Evolutionary conservation across 179 eudicot genomes (phyloP).

Genomic region (Heliamphora pulchella): DNA sequence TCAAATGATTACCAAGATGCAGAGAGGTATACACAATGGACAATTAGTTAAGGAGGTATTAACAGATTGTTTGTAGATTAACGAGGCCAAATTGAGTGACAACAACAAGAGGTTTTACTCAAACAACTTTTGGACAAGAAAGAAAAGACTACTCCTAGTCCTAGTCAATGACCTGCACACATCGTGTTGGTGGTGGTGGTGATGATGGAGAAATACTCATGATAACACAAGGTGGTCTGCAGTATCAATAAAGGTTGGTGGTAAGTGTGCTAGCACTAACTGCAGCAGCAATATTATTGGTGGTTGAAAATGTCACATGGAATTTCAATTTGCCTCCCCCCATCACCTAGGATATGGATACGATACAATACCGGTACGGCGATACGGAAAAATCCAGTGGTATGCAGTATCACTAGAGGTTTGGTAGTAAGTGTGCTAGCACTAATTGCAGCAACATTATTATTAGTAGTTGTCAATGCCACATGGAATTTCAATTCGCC

Average conservation of each 20-base stretch:
- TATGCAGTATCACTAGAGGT: no score
- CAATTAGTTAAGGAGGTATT: conserved; percentile 2
- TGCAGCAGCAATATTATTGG: not conserved
- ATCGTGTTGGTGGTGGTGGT: not conserved
- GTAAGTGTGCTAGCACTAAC: not conserved
- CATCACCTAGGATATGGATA: no score
- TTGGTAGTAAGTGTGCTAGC: not conserved
- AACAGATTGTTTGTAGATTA: not conserved
- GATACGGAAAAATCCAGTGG: no score
- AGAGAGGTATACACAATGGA: not conserved
- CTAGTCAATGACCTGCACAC: not conserved
- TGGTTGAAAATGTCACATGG: no score
- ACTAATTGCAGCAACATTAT: not conserved
- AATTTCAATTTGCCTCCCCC: no score
- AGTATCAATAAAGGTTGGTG: not conserved
- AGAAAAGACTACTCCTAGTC: not conserved
- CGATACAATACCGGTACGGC: no score
- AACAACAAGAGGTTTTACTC: not conserved
- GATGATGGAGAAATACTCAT: not conserved
- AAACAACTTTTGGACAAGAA: not conserved
- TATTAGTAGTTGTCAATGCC: not conserved
- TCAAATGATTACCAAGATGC: not conserved
- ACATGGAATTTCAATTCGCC: not conserved
- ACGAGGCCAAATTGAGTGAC: not conserved
- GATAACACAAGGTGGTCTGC: not conserved